Conservation (phyloP, 2,329 filamentous ascomycete species). For the Aureobasidium sp. region DNA sequence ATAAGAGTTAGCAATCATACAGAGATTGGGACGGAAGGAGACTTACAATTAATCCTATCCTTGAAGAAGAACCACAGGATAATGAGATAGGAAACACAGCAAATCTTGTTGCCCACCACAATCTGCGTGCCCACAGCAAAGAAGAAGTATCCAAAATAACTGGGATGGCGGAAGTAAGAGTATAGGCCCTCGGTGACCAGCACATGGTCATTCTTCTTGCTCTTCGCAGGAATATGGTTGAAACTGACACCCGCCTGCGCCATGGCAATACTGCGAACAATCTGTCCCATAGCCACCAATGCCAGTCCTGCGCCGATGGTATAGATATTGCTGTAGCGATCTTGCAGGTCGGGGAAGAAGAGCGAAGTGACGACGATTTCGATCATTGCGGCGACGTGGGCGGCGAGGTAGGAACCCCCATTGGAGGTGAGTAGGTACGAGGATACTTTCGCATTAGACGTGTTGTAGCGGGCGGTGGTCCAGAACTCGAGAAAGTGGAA, state of each 20-base stretch:
- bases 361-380: constrained; percentile 59
- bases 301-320: constrained; percentile 48
- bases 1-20: constrained; percentile 14
- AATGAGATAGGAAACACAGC: constrained; percentile 62
- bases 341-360: constrained; percentile 45
- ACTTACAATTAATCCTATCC: constrained; percentile 56
- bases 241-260: constrained; percentile 81
- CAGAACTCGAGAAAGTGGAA: constrained; percentile 98
- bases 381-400: constrained; percentile 63
- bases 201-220: constrained; percentile 60
- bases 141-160: constrained; percentile 98
- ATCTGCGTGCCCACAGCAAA: constrained; percentile 95
- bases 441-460: constrained; percentile 58
- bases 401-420: constrained; percentile 74
- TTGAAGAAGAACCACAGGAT: constrained; percentile 85
- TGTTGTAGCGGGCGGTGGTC: constrained; percentile 79
- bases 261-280: constrained; percentile 76
- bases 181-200: constrained; percentile 85
- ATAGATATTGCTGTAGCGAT: constrained; percentile 36
- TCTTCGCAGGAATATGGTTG: constrained; percentile 70
- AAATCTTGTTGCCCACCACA: constrained; percentile 75
- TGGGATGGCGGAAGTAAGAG: constrained; percentile 67
- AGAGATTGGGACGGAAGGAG: no score
- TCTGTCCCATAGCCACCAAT: constrained; percentile 63
- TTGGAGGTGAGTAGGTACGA: constrained; percentile 82